phyloP scores from a whole-genome alignment of 179 eudicot genomes.

The Amaranthus tricolor region DNA sequence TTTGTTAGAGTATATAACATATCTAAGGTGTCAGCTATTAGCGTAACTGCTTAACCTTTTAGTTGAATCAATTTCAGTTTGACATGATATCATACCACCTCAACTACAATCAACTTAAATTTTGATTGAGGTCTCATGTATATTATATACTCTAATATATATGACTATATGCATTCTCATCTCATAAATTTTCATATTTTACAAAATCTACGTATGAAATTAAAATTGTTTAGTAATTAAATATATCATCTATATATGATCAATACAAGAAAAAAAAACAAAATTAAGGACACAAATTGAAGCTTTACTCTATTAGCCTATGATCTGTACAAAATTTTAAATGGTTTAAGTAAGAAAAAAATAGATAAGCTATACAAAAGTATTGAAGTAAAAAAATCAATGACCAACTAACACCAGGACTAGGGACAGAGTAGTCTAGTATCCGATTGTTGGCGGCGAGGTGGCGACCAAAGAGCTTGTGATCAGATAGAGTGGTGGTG shows the following conservation, averaged over 20 bases:
- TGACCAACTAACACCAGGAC: slow-evolving; percentile 49
- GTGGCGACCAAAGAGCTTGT: slow-evolving; percentile 23
- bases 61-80: too few species aligned
- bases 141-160: too few species aligned
- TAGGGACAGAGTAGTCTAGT: slow-evolving; percentile 41
- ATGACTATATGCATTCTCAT: too few species aligned
- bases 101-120: too few species aligned
- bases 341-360: not conserved
- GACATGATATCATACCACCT: too few species aligned
- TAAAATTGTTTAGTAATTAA: too few species aligned
- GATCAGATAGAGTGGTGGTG: slow-evolving; percentile 1
- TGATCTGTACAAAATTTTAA: not conserved
- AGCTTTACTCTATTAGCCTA: not conserved
- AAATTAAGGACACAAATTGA: not conserved
- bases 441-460: slow-evolving; percentile 22
- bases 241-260: not conserved
- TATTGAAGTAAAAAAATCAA: not conserved
- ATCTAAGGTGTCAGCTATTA: too few species aligned
- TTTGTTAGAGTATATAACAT: too few species aligned
- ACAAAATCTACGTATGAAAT: not conserved
- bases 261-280: too few species aligned
- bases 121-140: too few species aligned
- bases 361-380: not conserved
- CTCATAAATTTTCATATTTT: not conserved
- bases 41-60: too few species aligned